A percentile compares a stretch with the other conserved stretches of the same genome.
Evolutionary conservation across 2,329 filamentous ascomycete species (phyloP).

Genomic region (Podosphaera xanthii): DNA sequence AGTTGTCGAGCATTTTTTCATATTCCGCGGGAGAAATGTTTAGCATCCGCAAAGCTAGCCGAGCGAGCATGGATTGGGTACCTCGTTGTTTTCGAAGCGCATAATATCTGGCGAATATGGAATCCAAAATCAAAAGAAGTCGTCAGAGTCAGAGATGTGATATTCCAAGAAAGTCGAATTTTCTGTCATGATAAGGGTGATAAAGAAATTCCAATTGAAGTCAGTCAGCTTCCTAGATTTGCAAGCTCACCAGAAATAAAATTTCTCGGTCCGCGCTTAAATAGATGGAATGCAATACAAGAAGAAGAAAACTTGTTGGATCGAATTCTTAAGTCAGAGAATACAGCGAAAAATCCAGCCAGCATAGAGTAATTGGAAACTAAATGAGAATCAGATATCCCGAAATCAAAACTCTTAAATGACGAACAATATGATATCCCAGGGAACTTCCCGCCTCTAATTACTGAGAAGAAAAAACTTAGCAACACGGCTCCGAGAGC

Average conservation of each 20-base stretch:
- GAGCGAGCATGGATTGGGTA: not conserved
- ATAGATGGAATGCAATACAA: no score
- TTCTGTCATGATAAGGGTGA: no score
- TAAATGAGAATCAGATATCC: not conserved
- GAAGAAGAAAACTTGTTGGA: not conserved
- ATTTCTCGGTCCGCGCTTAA: no score
- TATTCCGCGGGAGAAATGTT: not conserved
- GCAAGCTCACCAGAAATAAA: no score
- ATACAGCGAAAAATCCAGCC: not conserved
- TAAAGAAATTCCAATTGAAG: no score
- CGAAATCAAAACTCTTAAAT: constrained; percentile 3
- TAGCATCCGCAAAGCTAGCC: not conserved
- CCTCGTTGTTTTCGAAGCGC: not conserved
- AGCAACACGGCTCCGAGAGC: not conserved
- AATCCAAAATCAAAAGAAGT: not conserved
- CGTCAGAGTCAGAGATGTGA: not conserved
- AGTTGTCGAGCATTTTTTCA: not conserved
- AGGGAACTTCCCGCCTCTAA: no score
- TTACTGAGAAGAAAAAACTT: no score
- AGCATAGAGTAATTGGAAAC: not conserved
- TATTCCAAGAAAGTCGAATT: not conserved
- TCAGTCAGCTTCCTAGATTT: no score
- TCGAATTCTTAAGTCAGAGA: not conserved
- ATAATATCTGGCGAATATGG: constrained; percentile 1
- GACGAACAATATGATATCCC: no score